phyloP scores from a whole-genome alignment of 768 basidiomycete species.

The Kwoniella heveanensis region DNA sequence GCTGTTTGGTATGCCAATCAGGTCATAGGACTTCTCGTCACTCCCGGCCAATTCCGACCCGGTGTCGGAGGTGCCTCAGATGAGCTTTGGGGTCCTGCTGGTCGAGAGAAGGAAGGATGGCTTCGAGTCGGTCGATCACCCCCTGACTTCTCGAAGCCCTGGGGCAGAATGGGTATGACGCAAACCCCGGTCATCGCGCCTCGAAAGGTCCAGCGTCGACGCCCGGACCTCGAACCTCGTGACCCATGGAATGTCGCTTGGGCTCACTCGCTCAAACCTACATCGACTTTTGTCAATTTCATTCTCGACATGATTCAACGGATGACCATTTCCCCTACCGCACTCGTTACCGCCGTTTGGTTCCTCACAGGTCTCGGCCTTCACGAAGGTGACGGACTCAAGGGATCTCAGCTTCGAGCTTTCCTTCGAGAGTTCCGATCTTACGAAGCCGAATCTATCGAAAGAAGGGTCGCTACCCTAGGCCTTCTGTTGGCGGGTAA shows the following conservation, averaged over 20 bases:
- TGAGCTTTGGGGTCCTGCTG: slow-evolving; percentile 33
- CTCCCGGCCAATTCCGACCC: slow-evolving; percentile 42
- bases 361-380: slow-evolving; percentile 43
- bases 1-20: slow-evolving; percentile 43
- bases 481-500: slow-evolving; percentile 51
- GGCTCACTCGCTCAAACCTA: slow-evolving; percentile 14
- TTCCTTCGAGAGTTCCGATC: slow-evolving; percentile 19
- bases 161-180: slow-evolving; percentile 39
- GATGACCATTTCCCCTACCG: slow-evolving; percentile 34
- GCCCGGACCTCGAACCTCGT: slow-evolving; percentile 19
- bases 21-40: slow-evolving; percentile 32
- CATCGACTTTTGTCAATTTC: slow-evolving; percentile 27
- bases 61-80: slow-evolving; percentile 39
- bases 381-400: slow-evolving; percentile 42
- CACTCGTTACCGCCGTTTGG: slow-evolving; percentile 41
- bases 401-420: slow-evolving; percentile 30
- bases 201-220: slow-evolving; percentile 4
- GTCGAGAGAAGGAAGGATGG: slow-evolving; percentile 37
- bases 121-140: slow-evolving; percentile 27
- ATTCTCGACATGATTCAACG: slow-evolving; percentile 33
- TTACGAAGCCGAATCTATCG: slow-evolving; percentile 28
- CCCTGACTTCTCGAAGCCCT: slow-evolving; percentile 29
- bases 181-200: slow-evolving; percentile 19
- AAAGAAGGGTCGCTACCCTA: slow-evolving; percentile 41
- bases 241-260: slow-evolving; percentile 38